These are phyloP conservation scores for Hevea brasiliensis DNA, from an alignment of 345 rosid genomes.

Conservation along the genomic window DNA sequence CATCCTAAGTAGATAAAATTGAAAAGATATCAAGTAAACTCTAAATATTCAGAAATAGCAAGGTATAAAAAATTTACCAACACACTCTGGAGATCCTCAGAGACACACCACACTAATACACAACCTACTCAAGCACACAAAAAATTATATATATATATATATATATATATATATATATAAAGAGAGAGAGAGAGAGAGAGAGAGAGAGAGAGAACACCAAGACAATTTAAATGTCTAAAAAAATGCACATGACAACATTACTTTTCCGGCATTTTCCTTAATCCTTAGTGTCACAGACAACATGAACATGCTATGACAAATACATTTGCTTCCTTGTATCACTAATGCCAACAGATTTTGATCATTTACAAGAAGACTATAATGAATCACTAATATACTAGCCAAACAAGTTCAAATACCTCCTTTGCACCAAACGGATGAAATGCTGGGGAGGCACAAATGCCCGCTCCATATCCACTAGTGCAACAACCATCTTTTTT, in stretches of 20 bases:
- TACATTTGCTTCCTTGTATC: no score
- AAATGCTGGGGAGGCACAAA: conserved; percentile 99
- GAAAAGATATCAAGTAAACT: background rate
- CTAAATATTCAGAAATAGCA: background rate
- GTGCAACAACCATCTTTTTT: conserved; percentile 91
- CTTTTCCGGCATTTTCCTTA: background rate
- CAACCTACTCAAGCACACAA: background rate
- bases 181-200: background rate
- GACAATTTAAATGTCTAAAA: background rate
- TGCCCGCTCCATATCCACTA: conserved; percentile 98
- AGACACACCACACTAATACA: background rate
- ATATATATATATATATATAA: no score
- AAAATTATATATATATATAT: no score
- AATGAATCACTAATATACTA: background rate
- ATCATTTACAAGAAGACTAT: background rate
- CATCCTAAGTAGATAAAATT: conserved; percentile 16
- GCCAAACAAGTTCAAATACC: conserved; percentile 44
- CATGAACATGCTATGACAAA: no score
- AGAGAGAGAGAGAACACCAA: no score
- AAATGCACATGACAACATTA: no score
- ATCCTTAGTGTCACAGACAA: background rate
- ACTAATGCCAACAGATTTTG: background rate
- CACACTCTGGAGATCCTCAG: background rate
- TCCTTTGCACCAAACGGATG: conserved; percentile 92
- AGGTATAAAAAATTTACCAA: background rate